A percentile compares a stretch with the other conserved stretches of the same genome.
Evolutionary conservation across 2,329 filamentous ascomycete species (phyloP).

Genomic region (Esteya vermicola): DNA sequence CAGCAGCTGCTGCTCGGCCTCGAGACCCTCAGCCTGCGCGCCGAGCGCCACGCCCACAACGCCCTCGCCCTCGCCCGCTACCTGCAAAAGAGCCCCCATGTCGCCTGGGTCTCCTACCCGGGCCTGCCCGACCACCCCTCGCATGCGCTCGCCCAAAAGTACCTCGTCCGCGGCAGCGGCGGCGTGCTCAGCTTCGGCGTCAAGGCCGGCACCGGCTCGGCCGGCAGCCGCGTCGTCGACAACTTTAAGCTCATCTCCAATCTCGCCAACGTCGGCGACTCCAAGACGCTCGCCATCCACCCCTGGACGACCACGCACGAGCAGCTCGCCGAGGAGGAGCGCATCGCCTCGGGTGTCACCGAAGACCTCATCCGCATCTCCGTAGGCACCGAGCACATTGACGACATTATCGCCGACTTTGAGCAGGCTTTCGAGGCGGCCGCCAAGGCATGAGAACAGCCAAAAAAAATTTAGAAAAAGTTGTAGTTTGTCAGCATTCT

Average conservation of each 20-base stretch:
- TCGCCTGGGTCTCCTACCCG: slow-evolving; percentile 88
- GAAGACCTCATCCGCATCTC: slow-evolving; percentile 90
- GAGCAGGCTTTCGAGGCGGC: slow-evolving; percentile 70
- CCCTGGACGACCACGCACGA: slow-evolving; percentile 93
- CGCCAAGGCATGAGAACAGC: slow-evolving; percentile 15
- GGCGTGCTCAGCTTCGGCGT: slow-evolving; percentile 90
- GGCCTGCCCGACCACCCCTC: slow-evolving; percentile 71
- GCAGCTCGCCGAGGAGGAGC: slow-evolving; percentile 76
- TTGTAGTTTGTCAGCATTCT: no score
- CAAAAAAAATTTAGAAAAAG: slow-evolving; percentile 16
- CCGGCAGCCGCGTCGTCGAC: slow-evolving; percentile 80
- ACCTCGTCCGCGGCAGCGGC: slow-evolving; percentile 71
- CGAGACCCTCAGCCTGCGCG: slow-evolving; percentile 79
- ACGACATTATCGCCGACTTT: slow-evolving; percentile 93
- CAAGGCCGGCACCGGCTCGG: slow-evolving; percentile 63
- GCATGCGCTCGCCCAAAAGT: slow-evolving; percentile 73
- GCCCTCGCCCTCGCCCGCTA: slow-evolving; percentile 66
- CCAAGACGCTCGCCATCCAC: slow-evolving; percentile 89
- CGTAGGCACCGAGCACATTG: slow-evolving; percentile 90
- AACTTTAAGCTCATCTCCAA: slow-evolving; percentile 92
- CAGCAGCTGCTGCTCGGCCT: slow-evolving; percentile 82
- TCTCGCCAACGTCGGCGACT: slow-evolving; percentile 89
- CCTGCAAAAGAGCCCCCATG: slow-evolving; percentile 70
- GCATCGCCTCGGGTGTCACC: slow-evolving; percentile 65
- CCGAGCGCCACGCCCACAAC: slow-evolving; percentile 77